phyloP scores from a whole-genome alignment of 768 basidiomycete species.

The Lentinula raphanica region DNA sequence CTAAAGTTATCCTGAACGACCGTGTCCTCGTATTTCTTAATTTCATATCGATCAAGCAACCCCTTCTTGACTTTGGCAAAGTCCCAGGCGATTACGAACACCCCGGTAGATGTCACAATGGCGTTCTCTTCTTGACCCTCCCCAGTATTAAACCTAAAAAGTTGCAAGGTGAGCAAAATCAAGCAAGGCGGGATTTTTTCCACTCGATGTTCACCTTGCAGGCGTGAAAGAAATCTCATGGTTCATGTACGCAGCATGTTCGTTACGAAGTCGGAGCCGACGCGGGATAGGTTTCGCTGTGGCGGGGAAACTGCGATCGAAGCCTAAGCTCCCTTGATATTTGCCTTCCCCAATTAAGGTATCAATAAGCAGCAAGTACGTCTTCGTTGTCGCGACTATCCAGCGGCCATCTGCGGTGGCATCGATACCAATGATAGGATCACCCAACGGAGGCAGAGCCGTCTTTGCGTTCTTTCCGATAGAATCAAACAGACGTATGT shows the following conservation, averaged over 20 bases:
- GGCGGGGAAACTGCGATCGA: constrained; percentile 94
- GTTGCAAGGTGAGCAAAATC: constrained; percentile 7
- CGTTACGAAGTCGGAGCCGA: constrained; percentile 78
- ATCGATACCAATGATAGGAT: constrained; percentile 93
- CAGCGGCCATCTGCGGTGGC: constrained; percentile 91
- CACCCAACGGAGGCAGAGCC: constrained; percentile 88
- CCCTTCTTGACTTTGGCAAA: constrained; percentile 95
- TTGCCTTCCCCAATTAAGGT: constrained; percentile 89
- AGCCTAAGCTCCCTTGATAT: constrained; percentile 78
- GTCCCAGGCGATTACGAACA: constrained; percentile 95
- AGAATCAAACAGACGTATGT: constrained; percentile 89
- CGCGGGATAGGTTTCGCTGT: constrained; percentile 88
- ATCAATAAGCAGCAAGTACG: constrained; percentile 90
- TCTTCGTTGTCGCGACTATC: constrained; percentile 93
- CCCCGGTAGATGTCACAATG: constrained; percentile 91
- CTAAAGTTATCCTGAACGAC: constrained; percentile 98
- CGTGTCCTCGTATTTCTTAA: constrained; percentile 91
- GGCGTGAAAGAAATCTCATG: constrained; percentile 84
- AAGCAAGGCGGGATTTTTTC: constrained; percentile 5
- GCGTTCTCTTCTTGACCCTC: constrained; percentile 87
- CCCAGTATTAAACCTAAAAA: constrained; percentile 85
- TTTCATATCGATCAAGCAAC: constrained; percentile 85
- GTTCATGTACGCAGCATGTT: constrained; percentile 95
- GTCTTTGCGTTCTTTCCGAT: constrained; percentile 99
- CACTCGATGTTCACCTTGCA: constrained; percentile 58